phyloP scores from a whole-genome alignment of 2,329 filamentous ascomycete genomes.

The Drechslerella dactyloides region DNA sequence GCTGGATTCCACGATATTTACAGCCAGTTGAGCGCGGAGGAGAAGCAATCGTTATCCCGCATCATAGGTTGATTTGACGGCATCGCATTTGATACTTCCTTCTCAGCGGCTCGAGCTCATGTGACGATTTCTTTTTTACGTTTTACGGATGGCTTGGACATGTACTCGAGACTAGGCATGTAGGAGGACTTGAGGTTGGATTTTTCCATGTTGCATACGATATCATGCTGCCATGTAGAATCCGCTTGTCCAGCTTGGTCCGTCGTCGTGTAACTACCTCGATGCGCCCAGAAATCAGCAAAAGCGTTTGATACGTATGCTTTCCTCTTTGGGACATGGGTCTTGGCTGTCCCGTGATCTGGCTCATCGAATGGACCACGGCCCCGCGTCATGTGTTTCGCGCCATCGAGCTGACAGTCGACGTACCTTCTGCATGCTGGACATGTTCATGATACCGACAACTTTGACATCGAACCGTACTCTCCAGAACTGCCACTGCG shows the following conservation, averaged over 20 bases:
- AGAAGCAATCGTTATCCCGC: slow-evolving; percentile 61
- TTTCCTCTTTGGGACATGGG: neutral
- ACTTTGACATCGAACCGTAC: neutral
- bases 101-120: no score
- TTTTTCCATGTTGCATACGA: no score
- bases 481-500: slow-evolving; percentile 15
- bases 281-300: no score
- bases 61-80: slow-evolving; percentile 26
- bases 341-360: slow-evolving; percentile 4
- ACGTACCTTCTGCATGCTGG: neutral
- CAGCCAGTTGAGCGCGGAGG: slow-evolving; percentile 57
- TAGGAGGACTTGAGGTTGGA: no score
- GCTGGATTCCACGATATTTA: slow-evolving; percentile 58
- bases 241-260: no score
- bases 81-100: neutral
- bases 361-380: neutral
- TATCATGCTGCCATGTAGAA: no score
- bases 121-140: no score
- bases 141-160: no score
- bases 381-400: slow-evolving; percentile 43
- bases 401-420: slow-evolving; percentile 10
- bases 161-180: no score
- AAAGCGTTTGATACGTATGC: no score
- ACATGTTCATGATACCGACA: slow-evolving; percentile 29
- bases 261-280: no score